A percentile compares a stretch with the other conserved stretches of the same genome.
phyloP scores from a whole-genome alignment of 441 rosid species.

The Erodium texanum region DNA sequence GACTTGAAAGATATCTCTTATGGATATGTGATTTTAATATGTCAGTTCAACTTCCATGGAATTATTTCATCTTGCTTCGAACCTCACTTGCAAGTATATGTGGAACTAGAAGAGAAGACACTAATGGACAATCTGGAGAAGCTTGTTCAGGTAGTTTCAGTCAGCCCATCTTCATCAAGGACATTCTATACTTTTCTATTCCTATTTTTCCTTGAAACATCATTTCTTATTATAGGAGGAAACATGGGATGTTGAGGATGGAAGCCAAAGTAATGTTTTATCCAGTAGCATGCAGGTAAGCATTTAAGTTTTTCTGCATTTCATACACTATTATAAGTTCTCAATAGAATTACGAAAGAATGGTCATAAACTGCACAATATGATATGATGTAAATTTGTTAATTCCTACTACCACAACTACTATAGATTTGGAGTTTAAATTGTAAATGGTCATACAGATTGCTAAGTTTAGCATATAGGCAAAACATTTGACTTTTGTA shows the following conservation, averaged over 20 bases:
- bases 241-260: conserved; percentile 98
- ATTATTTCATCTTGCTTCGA: conserved; percentile 97
- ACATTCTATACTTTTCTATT: conserved; percentile 17
- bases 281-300: conserved; percentile 95
- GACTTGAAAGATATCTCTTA: conserved; percentile 11
- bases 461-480: not conserved
- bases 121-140: conserved; percentile 96
- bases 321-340: not conserved
- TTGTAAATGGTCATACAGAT: not conserved
- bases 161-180: conserved; percentile 10
- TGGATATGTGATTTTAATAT: conserved; percentile 18
- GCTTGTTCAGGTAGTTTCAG: conserved; percentile 70
- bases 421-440: not conserved
- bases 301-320: conserved; percentile 5
- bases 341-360: not conserved
- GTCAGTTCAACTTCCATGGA: conserved; percentile 98
- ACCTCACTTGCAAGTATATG: conserved; percentile 83
- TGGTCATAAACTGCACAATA: not conserved
- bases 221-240: conserved; percentile 56
- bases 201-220: conserved; percentile 21
- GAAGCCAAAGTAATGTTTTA: conserved; percentile 88
- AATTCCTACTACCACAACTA: not conserved
- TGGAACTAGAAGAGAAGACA: conserved; percentile 94
- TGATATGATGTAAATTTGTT: not conserved
- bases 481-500: not conserved